Base-by-base conservation (phyloP, 257 asterid species). In the Solanum commersonii region DNA sequence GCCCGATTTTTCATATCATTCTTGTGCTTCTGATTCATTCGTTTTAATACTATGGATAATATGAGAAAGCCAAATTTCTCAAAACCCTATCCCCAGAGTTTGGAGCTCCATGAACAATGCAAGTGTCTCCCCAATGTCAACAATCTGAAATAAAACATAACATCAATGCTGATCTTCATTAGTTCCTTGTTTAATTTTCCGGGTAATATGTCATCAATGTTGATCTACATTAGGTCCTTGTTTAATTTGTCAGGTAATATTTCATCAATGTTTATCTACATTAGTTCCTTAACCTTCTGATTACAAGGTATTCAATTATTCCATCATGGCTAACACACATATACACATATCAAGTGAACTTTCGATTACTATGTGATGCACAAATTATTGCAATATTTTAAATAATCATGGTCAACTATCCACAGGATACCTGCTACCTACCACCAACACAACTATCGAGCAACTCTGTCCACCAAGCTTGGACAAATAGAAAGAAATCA, bases 11-110 rank as follows among this genome's bases (percentile, higher is more conserved):
- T 95, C 18, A 92, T 92, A 83, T 97, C 98, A 84, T 93, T 95
- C 94, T 96, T 97, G 90, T 94, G 98, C 93, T 94, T 96, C 93
- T 91, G 97, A 92, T 97, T 97, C 98, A 97, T 92, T 25, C 92
- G 93, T 34, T 34, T 78, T 90, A 87, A 97, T 94, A 84, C 94
- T 92, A 73, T 94, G 94, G 89, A 97, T 90, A 85, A 95, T 91
- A 85, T 97, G 98, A 23, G 90, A 94, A 97, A 6, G 99, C 95
- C 90, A 96, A 90, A 13, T 91, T 84, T 87, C 91, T 94, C 83
- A 95, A 88, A 52, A 90, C 86, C 89, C 88, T 94, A 87, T 97
- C 99, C 37, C 99, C 14, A 96, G 88, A 37, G 94, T 93, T 93
- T 96, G 99, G 34, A 97, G 98, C 94, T 94, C 99, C 98, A 97